Percentiles rank a stretch among this genome's conserved stretches.
These are phyloP conservation scores for Candida andamanensis DNA, from an alignment of 805 yeast species.

Conservation along the genomic window DNA sequence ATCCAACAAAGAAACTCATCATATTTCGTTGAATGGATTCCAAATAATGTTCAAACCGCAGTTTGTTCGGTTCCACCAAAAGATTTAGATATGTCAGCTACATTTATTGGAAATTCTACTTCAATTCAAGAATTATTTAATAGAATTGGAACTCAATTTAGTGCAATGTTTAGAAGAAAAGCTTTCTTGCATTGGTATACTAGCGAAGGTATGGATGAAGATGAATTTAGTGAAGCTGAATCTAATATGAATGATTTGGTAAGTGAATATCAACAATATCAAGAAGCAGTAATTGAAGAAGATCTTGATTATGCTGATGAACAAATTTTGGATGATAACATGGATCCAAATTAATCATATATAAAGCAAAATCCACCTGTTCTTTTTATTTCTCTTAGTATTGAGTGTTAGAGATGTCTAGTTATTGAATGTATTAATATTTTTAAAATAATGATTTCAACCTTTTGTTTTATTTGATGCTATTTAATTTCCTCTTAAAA, in stretches of 20 bases:
- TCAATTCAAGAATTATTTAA: slow-evolving; percentile 87
- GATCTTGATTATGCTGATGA: slow-evolving; percentile 69
- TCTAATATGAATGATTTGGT: slow-evolving; percentile 86
- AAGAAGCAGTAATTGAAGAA: slow-evolving; percentile 73
- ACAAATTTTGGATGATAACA: slow-evolving; percentile 51
- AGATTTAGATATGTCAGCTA: slow-evolving; percentile 83
- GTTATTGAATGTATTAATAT: too few relatives aligned
- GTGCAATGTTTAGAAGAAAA: slow-evolving; percentile 88
- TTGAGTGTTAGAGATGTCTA: too few relatives aligned
- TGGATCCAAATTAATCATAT: slow-evolving; percentile 31
- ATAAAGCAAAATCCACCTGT: too few relatives aligned
- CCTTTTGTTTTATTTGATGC: too few relatives aligned
- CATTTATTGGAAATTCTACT: slow-evolving; percentile 90
- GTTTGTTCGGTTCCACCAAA: slow-evolving; percentile 88
- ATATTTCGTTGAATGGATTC: slow-evolving; percentile 93
- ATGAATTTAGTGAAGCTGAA: slow-evolving; percentile 92
- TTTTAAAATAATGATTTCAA: too few relatives aligned
- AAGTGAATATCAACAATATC: slow-evolving; percentile 87
- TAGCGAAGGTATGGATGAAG: slow-evolving; percentile 93
- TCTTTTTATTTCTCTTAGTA: too few relatives aligned
- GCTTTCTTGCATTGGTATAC: slow-evolving; percentile 97
- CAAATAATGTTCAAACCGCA: slow-evolving; percentile 91
- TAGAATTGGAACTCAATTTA: slow-evolving; percentile 85
- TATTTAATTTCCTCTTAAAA: slow-evolving; percentile 65
- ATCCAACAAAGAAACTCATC: slow-evolving; percentile 77